These are phyloP conservation scores for Corchorus olitorius DNA, from an alignment of 345 rosid species.

Conservation along the genomic window DNA sequence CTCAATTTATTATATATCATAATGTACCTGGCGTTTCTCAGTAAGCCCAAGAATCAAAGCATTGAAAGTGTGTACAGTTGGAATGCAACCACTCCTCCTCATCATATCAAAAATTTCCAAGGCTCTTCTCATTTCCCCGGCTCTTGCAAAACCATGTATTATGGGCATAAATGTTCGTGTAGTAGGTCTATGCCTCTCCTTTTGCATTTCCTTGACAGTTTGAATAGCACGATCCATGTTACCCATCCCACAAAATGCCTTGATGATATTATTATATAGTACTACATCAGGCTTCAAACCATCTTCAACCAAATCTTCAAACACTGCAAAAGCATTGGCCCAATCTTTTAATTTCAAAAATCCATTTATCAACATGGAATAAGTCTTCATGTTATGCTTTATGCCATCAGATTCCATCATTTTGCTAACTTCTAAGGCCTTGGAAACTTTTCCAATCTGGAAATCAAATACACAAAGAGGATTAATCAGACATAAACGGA, in stretches of 20 bases:
- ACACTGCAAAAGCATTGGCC: constrained; percentile 88
- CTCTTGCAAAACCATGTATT: constrained; percentile 76
- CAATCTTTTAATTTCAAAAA: constrained; percentile 89
- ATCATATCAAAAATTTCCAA: constrained; percentile 83
- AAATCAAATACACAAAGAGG: neutral
- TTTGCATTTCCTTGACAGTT: constrained; percentile 87
- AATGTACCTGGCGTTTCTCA: constrained; percentile 81
- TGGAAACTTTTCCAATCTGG: constrained; percentile 83
- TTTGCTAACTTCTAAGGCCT: constrained; percentile 83
- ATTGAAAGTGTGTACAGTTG: constrained; percentile 88
- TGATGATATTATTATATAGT: constrained; percentile 80
- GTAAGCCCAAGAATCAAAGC: constrained; percentile 91
- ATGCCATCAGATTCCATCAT: constrained; percentile 73
- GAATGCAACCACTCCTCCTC: constrained; percentile 92
- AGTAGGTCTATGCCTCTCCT: constrained; percentile 77
- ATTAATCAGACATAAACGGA: constrained; percentile 5
- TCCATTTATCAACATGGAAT: constrained; percentile 94
- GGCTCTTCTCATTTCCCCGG: constrained; percentile 82
- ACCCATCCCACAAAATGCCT: constrained; percentile 97
- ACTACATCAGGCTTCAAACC: constrained; percentile 89
- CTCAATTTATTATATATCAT: neutral
- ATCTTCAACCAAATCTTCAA: constrained; percentile 73
- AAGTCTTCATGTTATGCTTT: constrained; percentile 91
- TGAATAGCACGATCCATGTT: constrained; percentile 89
- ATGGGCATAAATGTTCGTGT: constrained; percentile 92